Evolutionary conservation across 257 asterid species (phyloP).

Genomic region (Parsonsia alboflavescens): DNA sequence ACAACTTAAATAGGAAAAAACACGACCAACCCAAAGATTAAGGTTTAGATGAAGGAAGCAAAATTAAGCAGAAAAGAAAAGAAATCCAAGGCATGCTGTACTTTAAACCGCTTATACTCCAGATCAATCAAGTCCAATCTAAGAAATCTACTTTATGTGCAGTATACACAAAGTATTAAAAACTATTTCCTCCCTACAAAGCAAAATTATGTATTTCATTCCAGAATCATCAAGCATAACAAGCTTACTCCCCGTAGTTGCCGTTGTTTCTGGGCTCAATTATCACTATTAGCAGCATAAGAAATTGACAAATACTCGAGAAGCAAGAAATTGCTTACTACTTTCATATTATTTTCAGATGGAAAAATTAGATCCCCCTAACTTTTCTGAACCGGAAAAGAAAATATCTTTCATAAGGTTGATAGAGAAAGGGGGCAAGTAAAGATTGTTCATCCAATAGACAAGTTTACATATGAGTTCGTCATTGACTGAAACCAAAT

Average conservation of each 20-base stretch:
- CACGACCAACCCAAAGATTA: neutral
- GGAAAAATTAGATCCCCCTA: neutral
- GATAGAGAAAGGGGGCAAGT: neutral
- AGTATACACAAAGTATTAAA: neutral
- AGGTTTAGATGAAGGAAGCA: neutral
- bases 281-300: neutral
- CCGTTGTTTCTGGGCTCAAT: neutral
- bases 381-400: neutral
- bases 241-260: neutral
- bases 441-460: neutral
- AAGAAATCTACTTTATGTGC: too few species aligned
- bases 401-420: neutral
- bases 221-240: neutral
- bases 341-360: neutral
- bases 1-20: neutral
- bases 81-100: neutral
- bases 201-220: neutral
- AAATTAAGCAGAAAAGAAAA: neutral
- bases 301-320: neutral
- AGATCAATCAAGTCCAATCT: neutral
- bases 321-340: neutral
- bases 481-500: neutral
- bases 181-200: neutral
- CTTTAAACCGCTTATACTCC: neutral
- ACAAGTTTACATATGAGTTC: neutral